A percentile compares a stretch with the other conserved stretches of the same genome.
phyloP scores from a whole-genome alignment of 176 grass and related monocot species.

The Zoysia japonica region DNA sequence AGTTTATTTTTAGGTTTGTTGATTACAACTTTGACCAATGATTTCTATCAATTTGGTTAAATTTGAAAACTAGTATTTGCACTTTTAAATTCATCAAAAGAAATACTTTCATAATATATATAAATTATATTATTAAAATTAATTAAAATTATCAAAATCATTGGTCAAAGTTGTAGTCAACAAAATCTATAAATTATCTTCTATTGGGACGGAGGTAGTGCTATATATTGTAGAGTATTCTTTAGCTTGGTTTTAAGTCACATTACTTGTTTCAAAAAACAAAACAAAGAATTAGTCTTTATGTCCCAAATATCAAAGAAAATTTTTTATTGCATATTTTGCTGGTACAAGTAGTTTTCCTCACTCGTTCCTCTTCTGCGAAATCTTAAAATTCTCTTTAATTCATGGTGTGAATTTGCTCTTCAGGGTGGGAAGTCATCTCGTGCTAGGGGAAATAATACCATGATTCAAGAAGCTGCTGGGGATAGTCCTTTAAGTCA shows the following conservation, averaged over 20 bases:
- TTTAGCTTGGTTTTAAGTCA: background rate
- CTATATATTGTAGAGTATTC: background rate
- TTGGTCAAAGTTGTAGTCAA: too few species aligned
- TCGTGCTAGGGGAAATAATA: conserved; percentile 60
- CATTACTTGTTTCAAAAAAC: background rate
- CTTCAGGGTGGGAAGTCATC: conserved; percentile 65
- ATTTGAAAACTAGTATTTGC: too few species aligned
- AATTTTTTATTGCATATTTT: background rate
- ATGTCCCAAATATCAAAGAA: background rate
- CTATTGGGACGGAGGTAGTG: too few species aligned
- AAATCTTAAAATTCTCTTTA: background rate
- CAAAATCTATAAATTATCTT: too few species aligned
- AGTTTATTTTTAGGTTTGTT: too few species aligned
- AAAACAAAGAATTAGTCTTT: background rate
- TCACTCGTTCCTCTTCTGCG: background rate
- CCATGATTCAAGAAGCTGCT: conserved; percentile 46
- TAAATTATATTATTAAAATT: too few species aligned
- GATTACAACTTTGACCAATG: too few species aligned
- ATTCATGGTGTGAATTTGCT: conserved; percentile 21
- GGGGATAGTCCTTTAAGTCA: conserved; percentile 74
- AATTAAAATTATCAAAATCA: too few species aligned
- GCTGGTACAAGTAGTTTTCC: background rate
- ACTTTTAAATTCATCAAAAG: too few species aligned
- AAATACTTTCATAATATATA: too few species aligned
- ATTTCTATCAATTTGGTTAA: too few species aligned